Percentiles rank a stretch among this genome's conserved stretches.
phyloP scores from a whole-genome alignment of 768 basidiomycete species.

The Crassisporium funariophilum region DNA sequence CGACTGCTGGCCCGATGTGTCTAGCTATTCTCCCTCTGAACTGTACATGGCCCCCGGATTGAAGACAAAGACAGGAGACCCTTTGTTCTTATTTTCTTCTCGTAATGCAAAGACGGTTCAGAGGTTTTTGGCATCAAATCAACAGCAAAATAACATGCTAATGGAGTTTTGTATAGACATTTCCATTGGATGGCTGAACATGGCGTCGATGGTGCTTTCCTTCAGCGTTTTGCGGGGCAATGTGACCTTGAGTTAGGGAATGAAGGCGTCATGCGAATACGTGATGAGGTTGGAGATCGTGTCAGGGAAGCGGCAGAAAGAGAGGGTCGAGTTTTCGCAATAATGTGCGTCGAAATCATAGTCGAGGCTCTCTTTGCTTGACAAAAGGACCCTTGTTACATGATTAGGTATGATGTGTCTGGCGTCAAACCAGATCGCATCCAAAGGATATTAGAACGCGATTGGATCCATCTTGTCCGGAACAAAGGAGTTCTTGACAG shows the following conservation, averaged over 20 bases:
- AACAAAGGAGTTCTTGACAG: constrained; percentile 65
- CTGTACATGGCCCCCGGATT: constrained; percentile 72
- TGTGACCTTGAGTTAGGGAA: constrained; percentile 59
- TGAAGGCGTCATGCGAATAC: constrained; percentile 58
- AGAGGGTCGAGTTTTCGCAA: constrained; percentile 80
- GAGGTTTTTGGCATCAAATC: constrained; percentile 32
- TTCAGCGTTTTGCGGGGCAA: constrained; percentile 76
- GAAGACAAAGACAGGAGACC: constrained; percentile 53
- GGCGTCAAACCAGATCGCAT: constrained; percentile 74
- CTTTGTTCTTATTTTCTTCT: constrained; percentile 76
- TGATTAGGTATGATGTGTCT: constrained; percentile 77
- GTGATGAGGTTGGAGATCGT: constrained; percentile 74
- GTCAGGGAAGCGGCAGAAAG: constrained; percentile 79
- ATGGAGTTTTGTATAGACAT: constrained; percentile 42
- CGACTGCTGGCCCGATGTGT: constrained; percentile 82
- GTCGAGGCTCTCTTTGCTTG: constrained; percentile 2
- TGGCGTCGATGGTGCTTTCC: constrained; percentile 78
- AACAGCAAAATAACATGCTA: neutral
- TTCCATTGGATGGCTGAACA: constrained; percentile 86
- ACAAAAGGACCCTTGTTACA: constrained; percentile 1
- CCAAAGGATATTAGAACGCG: constrained; percentile 64
- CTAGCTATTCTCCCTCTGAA: constrained; percentile 69
- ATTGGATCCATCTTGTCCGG: constrained; percentile 73
- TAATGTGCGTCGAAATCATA: constrained; percentile 60
- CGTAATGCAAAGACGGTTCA: constrained; percentile 74